Evolutionary conservation across 768 basidiomycete genomes (phyloP), one percentile per base, ranked within the genome.

Genomic region (Boletus rubescentipes): DNA sequence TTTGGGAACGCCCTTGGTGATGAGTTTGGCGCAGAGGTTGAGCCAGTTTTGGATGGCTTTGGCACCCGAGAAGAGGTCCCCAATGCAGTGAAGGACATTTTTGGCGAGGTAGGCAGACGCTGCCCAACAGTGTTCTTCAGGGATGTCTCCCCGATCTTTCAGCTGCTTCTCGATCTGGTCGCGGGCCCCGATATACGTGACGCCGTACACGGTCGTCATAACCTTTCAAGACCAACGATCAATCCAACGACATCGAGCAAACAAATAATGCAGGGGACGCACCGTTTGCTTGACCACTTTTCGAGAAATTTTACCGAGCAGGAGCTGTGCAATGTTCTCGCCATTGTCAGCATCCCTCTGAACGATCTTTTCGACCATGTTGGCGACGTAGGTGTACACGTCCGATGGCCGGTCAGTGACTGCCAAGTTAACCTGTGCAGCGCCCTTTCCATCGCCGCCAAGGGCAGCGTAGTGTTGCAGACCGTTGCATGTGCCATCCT

Each of bases 141-240:
- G 78, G 26, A 96, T 77, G 55, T 89, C 87, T 23, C 83, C 81
- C 51, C 86, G 77, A 51, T 91, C 90, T 61, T 78, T 81, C 36
- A 99, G 73, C 73, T 98, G 94, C 63, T 73, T 88, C 72, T 93
- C 90, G 50, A 98, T 97, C 73, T 98, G 97, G 9, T 92, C 91
- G 39, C 93, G 83, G 20, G 97, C 97, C 34, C 97, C 97, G 49
- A 98, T 75, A 72, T 86, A 95, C 0, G 97, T 99, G 15, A 99
- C 95, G 20, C 97, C 96, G 67, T 98, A 98, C 32, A 98, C 96
- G 3, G 96, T 98, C 1, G 96, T 99, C 97, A 99, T 99, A 59
- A 98, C 92, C 86, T 89, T 58, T 2, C 21, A 42, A 7, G 12
- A 37, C 40, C 41, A 30, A 30, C 12, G 26, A 37, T 60, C 20